Evolutionary conservation across 2,329 filamentous ascomycete genomes (phyloP).

Genomic region (Botryosphaeria dothidea): DNA sequence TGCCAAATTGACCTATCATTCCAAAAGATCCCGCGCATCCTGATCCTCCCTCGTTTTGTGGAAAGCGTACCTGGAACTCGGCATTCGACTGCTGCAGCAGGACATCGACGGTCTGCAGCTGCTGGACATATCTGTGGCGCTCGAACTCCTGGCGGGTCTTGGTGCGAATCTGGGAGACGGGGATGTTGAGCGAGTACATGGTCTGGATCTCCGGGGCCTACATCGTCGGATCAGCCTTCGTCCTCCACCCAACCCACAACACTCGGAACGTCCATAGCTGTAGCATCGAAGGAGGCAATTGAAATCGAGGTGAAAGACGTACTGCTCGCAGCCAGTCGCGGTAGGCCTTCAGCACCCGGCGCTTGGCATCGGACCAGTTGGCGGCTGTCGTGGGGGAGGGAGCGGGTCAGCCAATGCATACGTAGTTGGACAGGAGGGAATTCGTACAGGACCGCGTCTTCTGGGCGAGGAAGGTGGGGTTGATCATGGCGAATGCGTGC

Average conservation of each 20-base stretch:
- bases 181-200: slow-evolving; percentile 93
- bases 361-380: slow-evolving; percentile 87
- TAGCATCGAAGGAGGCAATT: not conserved
- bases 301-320: slow-evolving; percentile 48
- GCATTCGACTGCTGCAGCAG: slow-evolving; percentile 86
- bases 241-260: not conserved
- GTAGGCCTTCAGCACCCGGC: slow-evolving; percentile 84
- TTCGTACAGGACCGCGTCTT: slow-evolving; percentile 54
- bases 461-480: slow-evolving; percentile 82
- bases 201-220: slow-evolving; percentile 95
- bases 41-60: not conserved
- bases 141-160: slow-evolving; percentile 98
- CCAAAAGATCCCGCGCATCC: not conserved
- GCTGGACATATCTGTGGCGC: slow-evolving; percentile 88
- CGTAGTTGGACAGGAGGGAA: not conserved
- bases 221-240: not conserved
- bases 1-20: not conserved
- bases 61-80: slow-evolving; percentile 80
- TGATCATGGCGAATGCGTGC: slow-evolving; percentile 79
- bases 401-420: slow-evolving; percentile 23
- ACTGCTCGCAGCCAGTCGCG: slow-evolving; percentile 95
- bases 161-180: slow-evolving; percentile 83
- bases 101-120: slow-evolving; percentile 85
- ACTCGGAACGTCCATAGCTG: not conserved
- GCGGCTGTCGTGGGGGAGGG: slow-evolving; percentile 59